Conservation (phyloP, 2,329 filamentous ascomycete species). For the Aureobasidium subglaciale region DNA sequence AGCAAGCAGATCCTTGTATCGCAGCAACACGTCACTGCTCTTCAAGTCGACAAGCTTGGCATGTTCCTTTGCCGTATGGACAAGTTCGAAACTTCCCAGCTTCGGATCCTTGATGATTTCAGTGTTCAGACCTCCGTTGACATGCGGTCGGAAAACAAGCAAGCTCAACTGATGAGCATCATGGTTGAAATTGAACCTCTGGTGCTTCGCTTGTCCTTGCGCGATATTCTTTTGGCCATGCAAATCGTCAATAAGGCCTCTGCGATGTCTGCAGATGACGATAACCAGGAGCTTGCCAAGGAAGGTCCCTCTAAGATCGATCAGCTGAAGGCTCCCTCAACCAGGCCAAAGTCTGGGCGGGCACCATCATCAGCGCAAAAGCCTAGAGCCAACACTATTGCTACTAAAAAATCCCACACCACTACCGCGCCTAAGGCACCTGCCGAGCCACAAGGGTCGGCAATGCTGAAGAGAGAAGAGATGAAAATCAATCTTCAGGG, state of each 20-base stretch:
- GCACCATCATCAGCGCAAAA: constrained; percentile 39
- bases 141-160: constrained; percentile 52
- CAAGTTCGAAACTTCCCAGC: constrained; percentile 79
- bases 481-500: constrained; percentile 82
- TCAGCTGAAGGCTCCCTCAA: constrained; percentile 40
- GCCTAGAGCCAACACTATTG: constrained; percentile 33
- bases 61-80: constrained; percentile 99
- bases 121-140: constrained; percentile 87
- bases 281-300: constrained; percentile 41
- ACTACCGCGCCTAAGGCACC: not conserved
- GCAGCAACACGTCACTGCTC: constrained; percentile 85
- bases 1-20: constrained; percentile 91
- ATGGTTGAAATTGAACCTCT: constrained; percentile 84
- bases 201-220: constrained; percentile 79
- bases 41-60: constrained; percentile 88
- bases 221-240: constrained; percentile 88
- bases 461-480: constrained; percentile 63
- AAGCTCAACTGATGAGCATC: constrained; percentile 64
- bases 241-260: constrained; percentile 89
- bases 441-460: constrained; percentile 35
- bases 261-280: constrained; percentile 63
- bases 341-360: constrained; percentile 27
- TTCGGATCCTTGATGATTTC: constrained; percentile 95
- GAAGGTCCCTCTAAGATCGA: constrained; percentile 52
- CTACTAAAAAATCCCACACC: constrained; percentile 13